Base-by-base conservation (phyloP, 148 eudicot species). In the Camellia granthamiana region DNA sequence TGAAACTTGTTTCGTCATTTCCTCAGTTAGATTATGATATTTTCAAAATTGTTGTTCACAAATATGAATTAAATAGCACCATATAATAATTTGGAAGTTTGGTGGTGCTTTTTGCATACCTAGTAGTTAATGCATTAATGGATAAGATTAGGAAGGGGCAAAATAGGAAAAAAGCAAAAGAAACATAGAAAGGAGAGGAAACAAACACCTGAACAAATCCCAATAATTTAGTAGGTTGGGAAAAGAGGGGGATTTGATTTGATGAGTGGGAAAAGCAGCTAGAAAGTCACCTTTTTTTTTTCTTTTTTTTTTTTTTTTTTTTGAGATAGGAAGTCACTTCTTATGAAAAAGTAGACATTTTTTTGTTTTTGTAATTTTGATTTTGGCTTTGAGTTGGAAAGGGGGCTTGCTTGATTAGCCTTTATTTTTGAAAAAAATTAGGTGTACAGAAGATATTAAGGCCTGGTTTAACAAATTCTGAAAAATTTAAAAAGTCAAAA, bases 371-470 rank as follows among this genome's bases (percentile, higher is more conserved):
- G 1, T 30, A 30, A 54, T 71, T 11, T 30, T 65, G 41, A 69
- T 76, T 79, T 85, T 51, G 75, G 82, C 66, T 60, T 62, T 82
- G 85, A 79, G 81, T 74, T 82, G 85, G 83, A 79, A 87, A 86
- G 38, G 38, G 38, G 1, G 38, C 38, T 30, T 30, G 38, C 0
- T 30, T 30, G 38, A 30, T 30, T 30, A 30, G 38, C 38, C 38
- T 30, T 30, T 1, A 30, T 30, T 30, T 30, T 30, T 30, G 38
- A 30, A 30, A 30, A 30, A 30, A 30, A 1, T 30, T 30, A 30
- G 1, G 38, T 30, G 38, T 30, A 1, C 38, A 30, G 38, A 30
- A 30, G 38, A 30, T 30, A 30, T 30, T 30, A 30, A 30, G 30
- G 23, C 23, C 23, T 23, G 23, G 23, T 23, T 23, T 23, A 23